These are phyloP conservation scores for Cytospora piceae DNA, from an alignment of 2,329 filamentous ascomycete species.

Conservation along the genomic window DNA sequence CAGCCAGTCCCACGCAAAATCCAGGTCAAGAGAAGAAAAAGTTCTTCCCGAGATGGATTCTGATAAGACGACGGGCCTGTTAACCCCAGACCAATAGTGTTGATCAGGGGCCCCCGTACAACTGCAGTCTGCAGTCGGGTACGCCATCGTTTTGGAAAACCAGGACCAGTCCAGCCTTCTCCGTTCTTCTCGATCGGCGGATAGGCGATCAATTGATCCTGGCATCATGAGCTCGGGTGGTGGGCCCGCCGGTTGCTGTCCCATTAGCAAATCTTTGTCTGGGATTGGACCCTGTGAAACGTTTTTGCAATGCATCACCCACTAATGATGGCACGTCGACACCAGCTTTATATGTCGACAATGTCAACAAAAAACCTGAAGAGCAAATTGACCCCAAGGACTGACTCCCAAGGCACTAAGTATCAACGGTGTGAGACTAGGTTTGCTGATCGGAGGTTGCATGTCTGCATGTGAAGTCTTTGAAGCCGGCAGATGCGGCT, in stretches of 20 bases:
- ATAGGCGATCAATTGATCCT: neutral
- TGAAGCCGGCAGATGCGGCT: constrained; percentile 25
- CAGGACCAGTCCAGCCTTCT: constrained; percentile 18
- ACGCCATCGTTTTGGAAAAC: constrained; percentile 19
- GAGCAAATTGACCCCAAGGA: neutral
- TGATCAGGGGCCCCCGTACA: constrained; percentile 11
- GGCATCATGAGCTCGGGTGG: constrained; percentile 19
- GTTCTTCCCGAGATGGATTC: constrained; percentile 21
- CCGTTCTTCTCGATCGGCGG: constrained; percentile 9
- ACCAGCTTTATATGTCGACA: neutral
- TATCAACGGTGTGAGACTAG: neutral
- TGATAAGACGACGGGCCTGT: constrained; percentile 28
- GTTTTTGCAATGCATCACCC: neutral
- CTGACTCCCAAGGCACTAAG: too few species aligned
- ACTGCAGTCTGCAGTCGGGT: constrained; percentile 14
- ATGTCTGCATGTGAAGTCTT: constrained; percentile 28
- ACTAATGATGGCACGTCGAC: neutral
- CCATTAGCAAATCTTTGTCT: constrained; percentile 20
- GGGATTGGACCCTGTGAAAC: constrained; percentile 18
- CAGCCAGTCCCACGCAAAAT: constrained; percentile 5
- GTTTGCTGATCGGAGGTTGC: constrained; percentile 11
- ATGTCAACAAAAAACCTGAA: neutral
- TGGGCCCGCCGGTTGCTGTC: constrained; percentile 13
- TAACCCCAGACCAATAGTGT: constrained; percentile 21
- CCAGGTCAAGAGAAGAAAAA: neutral